Evolutionary conservation across 345 rosid genomes (phyloP).

Genomic region (Gossypium raimondii): DNA sequence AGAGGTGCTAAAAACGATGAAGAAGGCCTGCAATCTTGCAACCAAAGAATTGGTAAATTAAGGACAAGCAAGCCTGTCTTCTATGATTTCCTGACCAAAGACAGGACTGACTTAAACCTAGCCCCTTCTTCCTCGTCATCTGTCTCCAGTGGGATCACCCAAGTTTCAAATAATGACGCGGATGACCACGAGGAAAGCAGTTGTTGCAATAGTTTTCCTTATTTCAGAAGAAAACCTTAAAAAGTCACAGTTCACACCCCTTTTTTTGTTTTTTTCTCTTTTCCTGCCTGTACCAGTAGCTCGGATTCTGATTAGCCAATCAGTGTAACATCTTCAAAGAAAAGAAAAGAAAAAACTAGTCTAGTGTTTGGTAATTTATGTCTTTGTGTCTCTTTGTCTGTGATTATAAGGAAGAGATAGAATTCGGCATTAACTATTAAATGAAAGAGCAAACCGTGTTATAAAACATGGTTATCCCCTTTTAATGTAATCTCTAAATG

Average conservation of each 20-base stretch:
- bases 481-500: slow-evolving; percentile 21
- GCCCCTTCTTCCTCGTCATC: slow-evolving; percentile 58
- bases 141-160: slow-evolving; percentile 84
- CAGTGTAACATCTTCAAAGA: slow-evolving; percentile 20
- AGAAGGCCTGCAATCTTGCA: slow-evolving; percentile 23
- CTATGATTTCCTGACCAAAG: slow-evolving; percentile 73
- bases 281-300: slow-evolving; percentile 23
- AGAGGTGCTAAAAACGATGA: slow-evolving; percentile 54
- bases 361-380: slow-evolving; percentile 24
- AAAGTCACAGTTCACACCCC: background rate
- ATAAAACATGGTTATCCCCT: background rate
- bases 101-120: slow-evolving; percentile 56
- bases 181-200: slow-evolving; percentile 68
- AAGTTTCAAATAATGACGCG: slow-evolving; percentile 45
- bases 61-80: slow-evolving; percentile 49
- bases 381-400: slow-evolving; percentile 22
- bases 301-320: slow-evolving; percentile 26
- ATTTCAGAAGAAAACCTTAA: slow-evolving; percentile 54
- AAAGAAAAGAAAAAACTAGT: slow-evolving; percentile 17
- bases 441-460: slow-evolving; percentile 16
- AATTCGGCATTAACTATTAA: slow-evolving; percentile 24
- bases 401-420: slow-evolving; percentile 19
- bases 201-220: slow-evolving; percentile 66
- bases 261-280: background rate
- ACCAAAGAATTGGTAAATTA: slow-evolving; percentile 29